A percentile compares a stretch with the other conserved stretches of the same genome.
phyloP scores from a whole-genome alignment of 2,329 filamentous ascomycete genomes.

The Helicocarpus griseus region DNA sequence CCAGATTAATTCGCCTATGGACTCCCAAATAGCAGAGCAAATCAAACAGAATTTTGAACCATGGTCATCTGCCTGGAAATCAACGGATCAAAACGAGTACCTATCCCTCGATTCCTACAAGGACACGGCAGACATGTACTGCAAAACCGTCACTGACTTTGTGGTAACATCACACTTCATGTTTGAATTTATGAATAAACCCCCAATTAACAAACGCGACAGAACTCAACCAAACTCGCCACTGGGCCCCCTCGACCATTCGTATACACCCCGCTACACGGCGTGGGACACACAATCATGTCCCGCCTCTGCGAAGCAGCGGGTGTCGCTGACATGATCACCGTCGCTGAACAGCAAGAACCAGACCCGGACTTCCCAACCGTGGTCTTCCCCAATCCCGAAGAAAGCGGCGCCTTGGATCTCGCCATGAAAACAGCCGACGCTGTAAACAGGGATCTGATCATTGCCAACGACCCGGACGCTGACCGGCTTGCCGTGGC shows the following conservation, averaged over 20 bases:
- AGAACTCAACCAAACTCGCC: constrained; percentile 1
- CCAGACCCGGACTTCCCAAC: constrained; percentile 56
- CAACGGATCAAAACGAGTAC: constrained; percentile 36
- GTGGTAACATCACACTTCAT: constrained; percentile 20
- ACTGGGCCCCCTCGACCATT: constrained; percentile 20
- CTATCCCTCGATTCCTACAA: constrained; percentile 21
- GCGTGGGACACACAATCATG: constrained; percentile 29
- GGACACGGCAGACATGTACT: constrained; percentile 22
- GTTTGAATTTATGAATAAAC: no score
- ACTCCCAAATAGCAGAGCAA: constrained; percentile 47
- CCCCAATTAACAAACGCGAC: not conserved
- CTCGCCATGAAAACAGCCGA: constrained; percentile 49
- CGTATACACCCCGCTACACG: constrained; percentile 36
- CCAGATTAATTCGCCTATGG: constrained; percentile 56
- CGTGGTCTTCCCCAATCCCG: constrained; percentile 55
- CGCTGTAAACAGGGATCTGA: constrained; percentile 37
- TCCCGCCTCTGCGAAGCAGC: constrained; percentile 24
- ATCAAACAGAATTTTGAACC: constrained; percentile 49
- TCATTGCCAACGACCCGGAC: constrained; percentile 56
- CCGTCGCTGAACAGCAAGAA: constrained; percentile 39
- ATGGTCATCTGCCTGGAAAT: constrained; percentile 33
- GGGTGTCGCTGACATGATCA: constrained; percentile 24
- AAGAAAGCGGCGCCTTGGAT: constrained; percentile 54
- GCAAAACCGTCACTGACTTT: constrained; percentile 21
- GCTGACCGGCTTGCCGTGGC: constrained; percentile 55